Percentiles rank a stretch among this genome's conserved stretches.
Conservation (phyloP, 1,139 yeast genomes). For the Casaregolazyma suthepensis region DNA sequence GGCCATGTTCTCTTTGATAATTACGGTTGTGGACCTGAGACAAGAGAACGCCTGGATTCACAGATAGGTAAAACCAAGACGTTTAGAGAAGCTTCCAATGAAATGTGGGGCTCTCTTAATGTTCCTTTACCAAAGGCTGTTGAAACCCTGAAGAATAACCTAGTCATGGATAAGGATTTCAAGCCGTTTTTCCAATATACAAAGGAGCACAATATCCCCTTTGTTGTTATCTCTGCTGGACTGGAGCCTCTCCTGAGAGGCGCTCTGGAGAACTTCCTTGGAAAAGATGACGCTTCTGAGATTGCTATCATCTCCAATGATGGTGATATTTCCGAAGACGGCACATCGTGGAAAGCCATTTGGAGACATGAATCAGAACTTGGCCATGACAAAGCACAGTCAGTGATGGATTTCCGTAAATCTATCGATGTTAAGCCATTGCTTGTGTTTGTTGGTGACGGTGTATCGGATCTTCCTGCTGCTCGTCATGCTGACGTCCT, state of each 20-base stretch:
- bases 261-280: conserved; percentile 53
- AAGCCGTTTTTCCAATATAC: conserved; percentile 51
- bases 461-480: conserved; percentile 42
- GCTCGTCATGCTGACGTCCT: conserved; percentile 41
- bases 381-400: conserved; percentile 62
- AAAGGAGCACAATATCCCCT: conserved; percentile 46
- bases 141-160: conserved; percentile 44
- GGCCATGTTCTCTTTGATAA: conserved; percentile 41
- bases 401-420: conserved; percentile 44
- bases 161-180: conserved; percentile 58
- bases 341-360: conserved; percentile 48
- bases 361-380: conserved; percentile 57
- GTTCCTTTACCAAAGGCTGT: conserved; percentile 49
- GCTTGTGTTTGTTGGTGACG: conserved; percentile 40
- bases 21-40: conserved; percentile 39
- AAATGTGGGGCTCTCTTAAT: conserved; percentile 40
- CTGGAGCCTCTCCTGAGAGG: conserved; percentile 57
- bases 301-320: conserved; percentile 59
- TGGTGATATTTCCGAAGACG: conserved; percentile 41
- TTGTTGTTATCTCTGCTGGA: conserved; percentile 62
- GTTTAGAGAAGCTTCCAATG: conserved; percentile 40
- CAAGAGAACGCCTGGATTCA: conserved; percentile 35
- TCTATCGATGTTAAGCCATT: conserved; percentile 29
- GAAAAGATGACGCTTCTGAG: conserved; percentile 46
- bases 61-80: conserved; percentile 34